These are phyloP conservation scores for Hypomyces rosellus DNA, from an alignment of 2,329 filamentous ascomycete genomes.

Conservation along the genomic window DNA sequence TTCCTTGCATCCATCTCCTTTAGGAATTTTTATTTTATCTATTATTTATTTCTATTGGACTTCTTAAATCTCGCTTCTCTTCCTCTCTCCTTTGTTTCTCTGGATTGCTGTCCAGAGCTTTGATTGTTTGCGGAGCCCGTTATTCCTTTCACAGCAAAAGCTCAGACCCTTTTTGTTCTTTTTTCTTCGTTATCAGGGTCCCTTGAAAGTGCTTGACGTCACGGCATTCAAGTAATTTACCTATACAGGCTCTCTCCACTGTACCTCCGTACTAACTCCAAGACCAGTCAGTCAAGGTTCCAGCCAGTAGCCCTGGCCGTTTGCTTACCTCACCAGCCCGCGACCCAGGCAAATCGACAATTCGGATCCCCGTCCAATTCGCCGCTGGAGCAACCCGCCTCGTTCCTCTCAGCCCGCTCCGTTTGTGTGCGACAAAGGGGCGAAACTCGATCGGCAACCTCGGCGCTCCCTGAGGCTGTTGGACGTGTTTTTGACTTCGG, in stretches of 20 bases:
- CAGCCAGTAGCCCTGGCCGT: too few relatives aligned
- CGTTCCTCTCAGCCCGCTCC: background rate
- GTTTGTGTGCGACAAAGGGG: constrained; percentile 8
- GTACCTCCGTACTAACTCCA: too few relatives aligned
- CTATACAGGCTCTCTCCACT: too few relatives aligned
- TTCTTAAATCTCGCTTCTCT: too few relatives aligned
- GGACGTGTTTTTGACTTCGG: too few relatives aligned
- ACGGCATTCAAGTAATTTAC: background rate
- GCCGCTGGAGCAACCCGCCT: background rate
- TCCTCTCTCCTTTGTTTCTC: too few relatives aligned
- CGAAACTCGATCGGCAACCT: constrained; percentile 5
- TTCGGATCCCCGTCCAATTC: background rate
- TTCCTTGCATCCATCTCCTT: too few relatives aligned
- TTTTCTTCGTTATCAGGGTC: background rate
- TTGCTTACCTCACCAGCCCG: background rate
- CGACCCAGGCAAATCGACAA: background rate
- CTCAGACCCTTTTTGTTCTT: background rate
- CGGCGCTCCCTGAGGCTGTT: background rate
- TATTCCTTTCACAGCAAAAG: background rate
- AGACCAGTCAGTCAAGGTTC: too few relatives aligned
- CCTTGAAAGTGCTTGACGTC: background rate
- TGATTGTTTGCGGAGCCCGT: too few relatives aligned
- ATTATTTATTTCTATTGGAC: too few relatives aligned
- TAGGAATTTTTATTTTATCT: too few relatives aligned
- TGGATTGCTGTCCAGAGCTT: too few relatives aligned